Evolutionary conservation across 2,329 filamentous ascomycete species (phyloP).

Genomic region (Aspergillus oerlinghausenensis): DNA sequence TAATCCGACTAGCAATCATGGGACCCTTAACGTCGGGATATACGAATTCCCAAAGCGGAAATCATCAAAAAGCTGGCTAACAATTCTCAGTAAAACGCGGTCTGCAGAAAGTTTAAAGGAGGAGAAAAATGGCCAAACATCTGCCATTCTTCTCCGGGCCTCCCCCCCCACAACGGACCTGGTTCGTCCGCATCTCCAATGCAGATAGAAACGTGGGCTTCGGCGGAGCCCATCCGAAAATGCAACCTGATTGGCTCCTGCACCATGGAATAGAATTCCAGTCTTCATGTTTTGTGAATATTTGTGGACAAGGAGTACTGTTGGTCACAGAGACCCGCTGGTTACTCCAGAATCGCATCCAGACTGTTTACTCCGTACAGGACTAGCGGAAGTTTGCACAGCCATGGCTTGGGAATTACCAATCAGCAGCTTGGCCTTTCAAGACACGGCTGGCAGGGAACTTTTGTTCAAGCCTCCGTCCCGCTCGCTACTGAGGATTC

Average conservation of each 20-base stretch:
- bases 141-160: not conserved
- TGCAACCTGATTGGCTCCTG: not conserved
- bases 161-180: not conserved
- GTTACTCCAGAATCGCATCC: not conserved
- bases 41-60: not conserved
- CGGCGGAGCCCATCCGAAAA: not conserved
- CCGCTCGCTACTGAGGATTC: constrained; percentile 1
- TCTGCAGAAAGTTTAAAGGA: not conserved
- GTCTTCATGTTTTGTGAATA: not conserved
- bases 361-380: not conserved
- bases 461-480: not conserved
- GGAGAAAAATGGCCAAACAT: not conserved
- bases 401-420: not conserved
- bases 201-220: not conserved
- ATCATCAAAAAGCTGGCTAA: not conserved
- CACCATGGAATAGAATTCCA: not conserved
- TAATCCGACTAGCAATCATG: not conserved
- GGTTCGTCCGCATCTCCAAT: not conserved
- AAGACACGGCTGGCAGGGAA: not conserved
- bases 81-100: not conserved
- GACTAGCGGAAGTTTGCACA: not conserved
- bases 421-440: not conserved
- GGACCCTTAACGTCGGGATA: not conserved
- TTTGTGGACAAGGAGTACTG: too few species aligned
- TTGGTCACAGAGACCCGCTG: not conserved